Base-by-base conservation (phyloP, 2,329 filamentous ascomycete genomes). In the Dendrostoma leiphaemia region DNA sequence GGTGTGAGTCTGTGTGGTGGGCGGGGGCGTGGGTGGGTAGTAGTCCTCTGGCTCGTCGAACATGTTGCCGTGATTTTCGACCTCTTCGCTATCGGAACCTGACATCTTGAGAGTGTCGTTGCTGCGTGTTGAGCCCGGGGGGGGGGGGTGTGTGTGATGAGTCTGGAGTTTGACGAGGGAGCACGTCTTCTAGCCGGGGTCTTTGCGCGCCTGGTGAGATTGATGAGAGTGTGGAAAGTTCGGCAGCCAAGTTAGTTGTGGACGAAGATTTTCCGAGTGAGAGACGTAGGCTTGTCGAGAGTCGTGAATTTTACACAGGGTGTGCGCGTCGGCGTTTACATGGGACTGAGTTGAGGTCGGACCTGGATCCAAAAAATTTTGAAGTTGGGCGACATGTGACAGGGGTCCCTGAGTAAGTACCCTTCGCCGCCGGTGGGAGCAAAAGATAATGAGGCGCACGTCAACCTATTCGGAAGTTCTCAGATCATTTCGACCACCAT, bases 31-130 rank as follows among this genome's bases (percentile, higher is more conserved):
- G 1, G 90, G 85, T 44, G 88, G 82, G 67, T 90, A 94, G 75
- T 83, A 97, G 65, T 84, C 90, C 51, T 84, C 81, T 6, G 92
- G 92, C 61, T 96, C 92, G 51, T 87, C 74, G 75, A 97, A 96
- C 61, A 96, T 76, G 65, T 74, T 74, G 55, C 67, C 73, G 17
- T 68, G 70, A 35, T 63, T 65, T 48, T 61, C 58, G 51, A 71
- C 73, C 56, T 70, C 67, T 31, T 69, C 68, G 34, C 70, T 68
- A 47, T 69, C 62, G 21, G 51, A 48, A 2, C 24, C 44, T 17
- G 47, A 49, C 32, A 40, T 49, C 31, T 48, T 35, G 45, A 13
- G 9, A 23, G 13, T 48, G 21, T 7, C n/a, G n/a, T n/a, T n/a
- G n/a, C n/a, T 38, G 29, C 3, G 24, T 35, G 23, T 10, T 48